These are phyloP conservation scores for Prunus salicina DNA, from an alignment of 306 rosid species.

Conservation along the genomic window DNA sequence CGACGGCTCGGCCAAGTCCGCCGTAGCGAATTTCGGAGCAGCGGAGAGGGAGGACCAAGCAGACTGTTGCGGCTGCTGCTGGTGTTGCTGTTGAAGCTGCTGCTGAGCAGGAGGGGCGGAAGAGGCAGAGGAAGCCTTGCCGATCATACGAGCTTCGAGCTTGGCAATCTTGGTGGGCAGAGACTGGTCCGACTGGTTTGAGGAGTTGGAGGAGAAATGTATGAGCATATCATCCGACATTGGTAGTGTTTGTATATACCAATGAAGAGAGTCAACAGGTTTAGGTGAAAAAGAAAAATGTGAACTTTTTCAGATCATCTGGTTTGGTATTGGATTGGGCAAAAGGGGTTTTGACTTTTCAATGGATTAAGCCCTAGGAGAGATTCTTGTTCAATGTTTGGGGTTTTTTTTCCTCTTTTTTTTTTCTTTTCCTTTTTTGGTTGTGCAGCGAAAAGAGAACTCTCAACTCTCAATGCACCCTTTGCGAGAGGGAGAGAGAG, in stretches of 20 bases:
- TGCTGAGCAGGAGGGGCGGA: slow-evolving; percentile 24
- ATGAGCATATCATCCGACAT: slow-evolving; percentile 94
- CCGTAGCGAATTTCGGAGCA: slow-evolving; percentile 51
- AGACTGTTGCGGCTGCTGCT: slow-evolving; percentile 42
- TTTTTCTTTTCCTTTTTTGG: neutral
- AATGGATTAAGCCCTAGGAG: neutral
- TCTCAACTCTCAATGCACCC: too few species aligned
- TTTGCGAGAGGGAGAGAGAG: neutral
- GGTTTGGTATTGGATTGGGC: slow-evolving; percentile 6
- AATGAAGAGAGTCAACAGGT: slow-evolving; percentile 4
- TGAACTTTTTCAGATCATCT: slow-evolving; percentile 27
- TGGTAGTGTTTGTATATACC: slow-evolving; percentile 4
- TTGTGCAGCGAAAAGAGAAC: neutral
- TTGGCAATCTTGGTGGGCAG: slow-evolving; percentile 93
- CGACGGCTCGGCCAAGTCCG: slow-evolving; percentile 63
- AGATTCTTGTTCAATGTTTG: slow-evolving; percentile 7
- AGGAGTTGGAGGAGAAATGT: slow-evolving; percentile 98
- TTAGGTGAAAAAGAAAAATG: neutral
- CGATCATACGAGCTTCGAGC: slow-evolving; percentile 97
- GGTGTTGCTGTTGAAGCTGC: slow-evolving; percentile 11
- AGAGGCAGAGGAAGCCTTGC: slow-evolving; percentile 50
- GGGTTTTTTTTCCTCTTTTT: neutral
- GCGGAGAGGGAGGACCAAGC: slow-evolving; percentile 63
- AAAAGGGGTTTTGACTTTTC: slow-evolving; percentile 19
- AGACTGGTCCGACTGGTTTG: slow-evolving; percentile 98